Percentiles rank a stretch among this genome's conserved stretches.
phyloP scores from a whole-genome alignment of 305 asterid species.

The Fraxinus baroniana region DNA sequence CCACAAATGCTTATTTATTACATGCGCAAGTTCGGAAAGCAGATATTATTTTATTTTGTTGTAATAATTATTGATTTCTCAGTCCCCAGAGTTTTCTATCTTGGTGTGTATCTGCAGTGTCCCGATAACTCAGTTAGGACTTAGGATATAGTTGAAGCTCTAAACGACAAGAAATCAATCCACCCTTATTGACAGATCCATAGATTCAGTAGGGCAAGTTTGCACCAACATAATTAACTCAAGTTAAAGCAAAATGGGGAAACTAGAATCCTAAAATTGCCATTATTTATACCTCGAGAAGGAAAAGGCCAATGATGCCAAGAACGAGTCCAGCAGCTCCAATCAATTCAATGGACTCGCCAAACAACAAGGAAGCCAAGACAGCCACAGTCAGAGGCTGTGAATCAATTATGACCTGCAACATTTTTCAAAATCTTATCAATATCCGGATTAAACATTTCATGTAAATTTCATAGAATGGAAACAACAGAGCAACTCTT shows the following conservation, averaged over 20 bases:
- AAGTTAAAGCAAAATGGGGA: constrained; percentile 12
- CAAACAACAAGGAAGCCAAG: constrained; percentile 80
- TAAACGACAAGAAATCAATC: constrained; percentile 5
- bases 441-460: constrained; percentile 5
- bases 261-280: constrained; percentile 4
- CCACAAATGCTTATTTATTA: not conserved
- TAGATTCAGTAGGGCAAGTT: not conserved
- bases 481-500: constrained; percentile 4
- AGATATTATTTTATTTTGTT: not conserved
- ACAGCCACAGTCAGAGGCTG: constrained; percentile 96
- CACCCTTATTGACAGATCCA: constrained; percentile 6
- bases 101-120: not conserved
- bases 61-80: not conserved
- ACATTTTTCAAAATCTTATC: constrained; percentile 26
- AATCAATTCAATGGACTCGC: constrained; percentile 69
- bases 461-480: not conserved
- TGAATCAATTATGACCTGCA: constrained; percentile 94
- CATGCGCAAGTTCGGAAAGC: not conserved
- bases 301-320: constrained; percentile 86
- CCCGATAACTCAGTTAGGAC: constrained; percentile 12
- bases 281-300: constrained; percentile 70
- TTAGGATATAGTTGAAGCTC: constrained; percentile 3
- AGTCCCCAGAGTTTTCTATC: not conserved
- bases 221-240: constrained; percentile 4
- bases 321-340: constrained; percentile 87